These are phyloP conservation scores for Kwoniella shandongensis DNA, from an alignment of 768 basidiomycete genomes.

Conservation along the genomic window DNA sequence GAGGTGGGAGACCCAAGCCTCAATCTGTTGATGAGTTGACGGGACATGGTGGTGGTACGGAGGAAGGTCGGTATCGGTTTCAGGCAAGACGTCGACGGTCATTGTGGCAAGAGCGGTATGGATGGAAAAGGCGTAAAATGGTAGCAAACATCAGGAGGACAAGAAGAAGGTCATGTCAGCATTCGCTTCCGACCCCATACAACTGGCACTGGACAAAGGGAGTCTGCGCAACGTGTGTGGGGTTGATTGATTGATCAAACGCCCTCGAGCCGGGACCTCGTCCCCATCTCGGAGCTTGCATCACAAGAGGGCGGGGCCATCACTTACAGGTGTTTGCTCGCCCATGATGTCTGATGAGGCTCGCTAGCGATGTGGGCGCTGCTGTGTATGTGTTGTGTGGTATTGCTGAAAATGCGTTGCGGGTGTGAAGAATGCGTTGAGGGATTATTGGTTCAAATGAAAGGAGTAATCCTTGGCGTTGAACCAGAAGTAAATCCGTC, in stretches of 20 bases:
- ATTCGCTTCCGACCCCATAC: too few relatives aligned
- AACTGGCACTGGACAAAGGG: too few relatives aligned
- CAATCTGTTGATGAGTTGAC: conserved; percentile 43
- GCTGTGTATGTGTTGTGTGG: not conserved
- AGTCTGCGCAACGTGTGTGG: too few relatives aligned
- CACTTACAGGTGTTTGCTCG: conserved; percentile 20
- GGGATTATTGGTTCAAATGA: too few relatives aligned
- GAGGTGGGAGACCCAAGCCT: conserved; percentile 41
- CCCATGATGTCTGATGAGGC: conserved; percentile 11
- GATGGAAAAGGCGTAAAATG: not conserved
- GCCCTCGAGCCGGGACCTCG: too few relatives aligned
- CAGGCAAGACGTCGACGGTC: conserved; percentile 10
- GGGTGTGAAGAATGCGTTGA: conserved; percentile 4
- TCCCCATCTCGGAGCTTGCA: not conserved
- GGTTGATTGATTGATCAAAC: too few relatives aligned
- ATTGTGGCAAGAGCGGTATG: conserved; percentile 1
- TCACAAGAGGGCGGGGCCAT: not conserved
- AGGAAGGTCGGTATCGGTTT: conserved; percentile 11
- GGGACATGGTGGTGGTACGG: conserved; percentile 1
- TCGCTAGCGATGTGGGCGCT: not conserved
- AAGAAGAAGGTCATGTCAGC: not conserved
- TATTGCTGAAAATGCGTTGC: not conserved
- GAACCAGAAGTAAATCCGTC: too few relatives aligned
- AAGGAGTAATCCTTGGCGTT: too few relatives aligned
- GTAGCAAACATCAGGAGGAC: not conserved